Evolutionary conservation across 2,329 filamentous ascomycete species (phyloP), one percentile per base, ranked within the genome.

Genomic region (Beauveria rudraprayagi): DNA sequence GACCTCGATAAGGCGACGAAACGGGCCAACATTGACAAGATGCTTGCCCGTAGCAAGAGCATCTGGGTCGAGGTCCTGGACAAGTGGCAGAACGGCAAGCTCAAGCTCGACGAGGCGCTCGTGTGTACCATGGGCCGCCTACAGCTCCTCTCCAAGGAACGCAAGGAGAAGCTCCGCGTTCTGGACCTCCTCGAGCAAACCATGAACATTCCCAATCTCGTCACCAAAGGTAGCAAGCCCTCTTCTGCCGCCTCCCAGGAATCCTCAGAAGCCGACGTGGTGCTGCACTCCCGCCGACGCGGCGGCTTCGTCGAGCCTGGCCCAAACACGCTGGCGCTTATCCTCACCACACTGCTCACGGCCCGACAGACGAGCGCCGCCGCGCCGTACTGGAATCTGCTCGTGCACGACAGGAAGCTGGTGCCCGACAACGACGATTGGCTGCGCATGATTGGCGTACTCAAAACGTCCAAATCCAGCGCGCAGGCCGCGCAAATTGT

Each of bases 61-160:
- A 78, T 97, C 19, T 99, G 94, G 94, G 79, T 84, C 48, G 91
- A 96, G 69, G 81, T 95, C 50, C 78, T 91, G 19, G 73, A 78
- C n/a, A 86, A 85, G 64, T 97, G 92, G 92, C 82, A 80, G 59
- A 78, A 81, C 58, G 91, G 88, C 34, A 78, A 84, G 56, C 67
- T 97, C 17, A 68, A 80, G 54, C 79, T 97, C 22, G 92, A 97
- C 67, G 91, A 94, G 72, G 77, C 83, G 60, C 77, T 97, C 22
- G 88, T 95, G 3, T 88, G 85, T 68, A 81, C 89, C 34, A 96
- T 97, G 90, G 91, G 87, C 6, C 81, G 87, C 41, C 67, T 96
- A 3, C 78, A 97, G n/a, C 75, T 92, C 24, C 76, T 87, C 55
- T 85, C 89, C 17, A 76, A 80, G 11, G 77, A 82, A 19, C 66